A percentile compares a stretch with the other conserved stretches of the same genome.
These are phyloP conservation scores for Aspergillus aculeatinus DNA, from an alignment of 2,329 filamentous ascomycete species.

Conservation along the genomic window DNA sequence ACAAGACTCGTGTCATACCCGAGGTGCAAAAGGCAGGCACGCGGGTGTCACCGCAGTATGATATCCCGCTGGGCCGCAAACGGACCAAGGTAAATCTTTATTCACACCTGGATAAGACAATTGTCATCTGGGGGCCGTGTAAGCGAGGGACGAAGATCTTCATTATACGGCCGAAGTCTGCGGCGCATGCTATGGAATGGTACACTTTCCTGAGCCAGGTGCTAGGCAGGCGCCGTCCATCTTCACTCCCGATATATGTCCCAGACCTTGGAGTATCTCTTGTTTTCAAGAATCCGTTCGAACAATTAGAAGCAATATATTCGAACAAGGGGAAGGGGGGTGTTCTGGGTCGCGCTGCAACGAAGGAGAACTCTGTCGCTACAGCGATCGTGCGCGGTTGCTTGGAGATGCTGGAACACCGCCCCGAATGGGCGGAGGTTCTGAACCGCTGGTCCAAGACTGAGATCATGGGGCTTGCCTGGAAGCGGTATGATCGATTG, in stretches of 20 bases:
- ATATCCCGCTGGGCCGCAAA: conserved; percentile 57
- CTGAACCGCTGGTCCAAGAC: conserved; percentile 58
- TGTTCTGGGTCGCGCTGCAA: conserved; percentile 30
- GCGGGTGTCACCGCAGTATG: conserved; percentile 55
- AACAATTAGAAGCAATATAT: conserved; percentile 42
- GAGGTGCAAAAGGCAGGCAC: conserved; percentile 55
- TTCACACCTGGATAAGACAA: conserved; percentile 65
- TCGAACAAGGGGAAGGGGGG: conserved; percentile 49
- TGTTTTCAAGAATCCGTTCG: conserved; percentile 60
- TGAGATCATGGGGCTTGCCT: conserved; percentile 63
- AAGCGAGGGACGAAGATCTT: conserved; percentile 58
- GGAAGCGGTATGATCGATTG: conserved; percentile 67
- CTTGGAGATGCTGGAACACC: conserved; percentile 57
- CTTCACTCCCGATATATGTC: conserved; percentile 59
- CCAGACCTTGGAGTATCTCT: conserved; percentile 63
- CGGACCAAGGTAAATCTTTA: conserved; percentile 61
- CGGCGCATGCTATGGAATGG: conserved; percentile 65
- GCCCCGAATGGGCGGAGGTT: conserved; percentile 60
- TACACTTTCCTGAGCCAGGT: conserved; percentile 64
- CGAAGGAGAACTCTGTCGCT: conserved; percentile 57
- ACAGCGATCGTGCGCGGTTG: conserved; percentile 57
- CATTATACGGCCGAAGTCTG: conserved; percentile 62
- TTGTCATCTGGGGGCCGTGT: conserved; percentile 61
- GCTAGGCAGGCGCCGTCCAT: conserved; percentile 58
- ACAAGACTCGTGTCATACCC: conserved; percentile 63